phyloP scores from a whole-genome alignment of 768 basidiomycete genomes.

The Xerocomus spinulosus region DNA sequence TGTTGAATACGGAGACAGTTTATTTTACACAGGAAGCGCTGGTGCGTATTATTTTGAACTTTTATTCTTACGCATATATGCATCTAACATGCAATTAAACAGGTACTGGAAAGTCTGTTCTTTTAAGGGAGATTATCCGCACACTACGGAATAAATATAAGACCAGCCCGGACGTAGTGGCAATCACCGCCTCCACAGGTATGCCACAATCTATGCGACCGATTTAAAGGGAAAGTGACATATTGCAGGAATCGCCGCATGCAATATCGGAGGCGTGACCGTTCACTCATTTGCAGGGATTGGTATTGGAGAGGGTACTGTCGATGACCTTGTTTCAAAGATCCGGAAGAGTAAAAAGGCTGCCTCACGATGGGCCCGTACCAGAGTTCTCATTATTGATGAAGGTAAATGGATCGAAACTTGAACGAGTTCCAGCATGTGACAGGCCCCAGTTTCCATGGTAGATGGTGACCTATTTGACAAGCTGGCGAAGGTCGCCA shows the following conservation, averaged over 20 bases:
- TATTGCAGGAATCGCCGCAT: slow-evolving; percentile 80
- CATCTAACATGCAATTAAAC: neutral
- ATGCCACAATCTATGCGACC: slow-evolving; percentile 3
- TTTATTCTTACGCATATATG: slow-evolving; percentile 15
- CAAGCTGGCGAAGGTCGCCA: slow-evolving; percentile 74
- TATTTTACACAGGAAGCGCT: slow-evolving; percentile 98
- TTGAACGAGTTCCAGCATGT: neutral
- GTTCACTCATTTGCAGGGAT: slow-evolving; percentile 96
- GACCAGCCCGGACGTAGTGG: slow-evolving; percentile 66
- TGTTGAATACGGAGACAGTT: slow-evolving; percentile 64
- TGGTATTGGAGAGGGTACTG: slow-evolving; percentile 70
- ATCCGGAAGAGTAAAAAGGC: slow-evolving; percentile 85
- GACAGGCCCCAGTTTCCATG: slow-evolving; percentile 77
- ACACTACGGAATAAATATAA: slow-evolving; percentile 52
- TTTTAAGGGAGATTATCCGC: slow-evolving; percentile 87
- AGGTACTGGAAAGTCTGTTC: slow-evolving; percentile 97
- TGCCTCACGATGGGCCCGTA: slow-evolving; percentile 70
- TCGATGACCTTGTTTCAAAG: slow-evolving; percentile 57
- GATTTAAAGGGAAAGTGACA: neutral
- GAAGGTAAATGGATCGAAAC: slow-evolving; percentile 48
- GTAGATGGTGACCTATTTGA: slow-evolving; percentile 91
- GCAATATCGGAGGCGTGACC: slow-evolving; percentile 94
- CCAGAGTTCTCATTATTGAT: slow-evolving; percentile 79
- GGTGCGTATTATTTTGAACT: slow-evolving; percentile 48
- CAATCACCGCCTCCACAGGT: slow-evolving; percentile 95